Conservation (phyloP, 805 yeast genomes). For the Wickerhamiella bombiphila region DNA sequence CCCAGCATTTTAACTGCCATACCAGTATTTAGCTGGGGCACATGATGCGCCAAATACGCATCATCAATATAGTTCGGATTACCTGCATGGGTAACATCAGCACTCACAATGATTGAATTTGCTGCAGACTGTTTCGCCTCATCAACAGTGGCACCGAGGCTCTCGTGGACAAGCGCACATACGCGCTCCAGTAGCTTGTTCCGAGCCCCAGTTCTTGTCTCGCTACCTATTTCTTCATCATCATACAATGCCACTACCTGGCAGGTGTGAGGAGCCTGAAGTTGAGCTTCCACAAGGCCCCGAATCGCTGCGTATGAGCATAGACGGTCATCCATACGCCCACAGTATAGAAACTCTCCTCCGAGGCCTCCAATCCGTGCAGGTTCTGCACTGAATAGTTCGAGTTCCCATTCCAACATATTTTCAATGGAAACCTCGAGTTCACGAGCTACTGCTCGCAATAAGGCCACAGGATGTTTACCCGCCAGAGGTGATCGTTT, state of each 20-base stretch:
- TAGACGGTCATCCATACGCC: slow-evolving; percentile 70
- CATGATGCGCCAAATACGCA: slow-evolving; percentile 58
- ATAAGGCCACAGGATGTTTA: slow-evolving; percentile 47
- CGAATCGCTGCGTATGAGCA: slow-evolving; percentile 61
- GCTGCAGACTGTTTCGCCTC: slow-evolving; percentile 34
- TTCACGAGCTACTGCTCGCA: slow-evolving; percentile 50
- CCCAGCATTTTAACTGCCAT: slow-evolving; percentile 68
- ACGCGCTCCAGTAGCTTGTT: slow-evolving; percentile 56
- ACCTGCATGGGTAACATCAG: slow-evolving; percentile 67
- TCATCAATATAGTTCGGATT: slow-evolving; percentile 49
- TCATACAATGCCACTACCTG: slow-evolving; percentile 55
- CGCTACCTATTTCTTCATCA: slow-evolving; percentile 71
- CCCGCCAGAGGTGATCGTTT: slow-evolving; percentile 47
- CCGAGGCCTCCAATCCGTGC: slow-evolving; percentile 63
- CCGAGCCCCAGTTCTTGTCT: slow-evolving; percentile 62
- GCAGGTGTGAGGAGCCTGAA: slow-evolving; percentile 21
- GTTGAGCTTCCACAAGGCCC: slow-evolving; percentile 38
- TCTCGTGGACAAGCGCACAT: slow-evolving; percentile 36
- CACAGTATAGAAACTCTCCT: slow-evolving; percentile 59
- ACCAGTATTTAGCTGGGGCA: slow-evolving; percentile 67
- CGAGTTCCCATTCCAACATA: slow-evolving; percentile 55
- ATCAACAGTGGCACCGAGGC: slow-evolving; percentile 24
- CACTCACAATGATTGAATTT: slow-evolving; percentile 60
- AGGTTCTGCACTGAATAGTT: slow-evolving; percentile 63
- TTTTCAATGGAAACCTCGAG: slow-evolving; percentile 44